phyloP scores from a whole-genome alignment of 1,284 basidiomycete genomes.

The Rhodotorula sp. region DNA sequence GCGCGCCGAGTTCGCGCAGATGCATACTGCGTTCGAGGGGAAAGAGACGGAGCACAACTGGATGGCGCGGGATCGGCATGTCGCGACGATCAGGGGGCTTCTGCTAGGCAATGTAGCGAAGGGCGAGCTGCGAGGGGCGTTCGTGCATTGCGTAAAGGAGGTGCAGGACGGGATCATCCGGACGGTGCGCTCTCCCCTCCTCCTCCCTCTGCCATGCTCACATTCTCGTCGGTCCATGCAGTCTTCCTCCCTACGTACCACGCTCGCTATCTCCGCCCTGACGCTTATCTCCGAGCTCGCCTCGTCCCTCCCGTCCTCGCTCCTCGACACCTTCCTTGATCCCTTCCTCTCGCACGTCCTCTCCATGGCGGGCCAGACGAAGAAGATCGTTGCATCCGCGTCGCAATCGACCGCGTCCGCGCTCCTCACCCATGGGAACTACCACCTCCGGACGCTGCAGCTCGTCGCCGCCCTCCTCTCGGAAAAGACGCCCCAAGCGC shows the following conservation, averaged over 20 bases:
- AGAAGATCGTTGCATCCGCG: conserved; percentile 85
- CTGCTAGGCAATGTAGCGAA: conserved; percentile 57
- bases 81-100: conserved; percentile 86
- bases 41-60: conserved; percentile 98
- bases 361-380: conserved; percentile 89
- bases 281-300: conserved; percentile 77
- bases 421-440: conserved; percentile 70
- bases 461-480: conserved; percentile 71
- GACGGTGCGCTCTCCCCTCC: conserved; percentile 62
- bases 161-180: conserved; percentile 82
- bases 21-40: conserved; percentile 83
- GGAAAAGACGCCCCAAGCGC: conserved; percentile 80
- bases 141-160: conserved; percentile 70
- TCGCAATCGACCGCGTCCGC: conserved; percentile 73
- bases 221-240: conserved; percentile 48
- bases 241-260: conserved; percentile 88
- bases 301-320: conserved; percentile 63
- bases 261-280: conserved; percentile 79
- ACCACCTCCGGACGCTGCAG: conserved; percentile 69
- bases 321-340: conserved; percentile 75
- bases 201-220: neutral
- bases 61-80: conserved; percentile 75
- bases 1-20: conserved; percentile 76
- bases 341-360: conserved; percentile 71
- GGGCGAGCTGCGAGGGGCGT: conserved; percentile 74